phyloP scores from a whole-genome alignment of 192 early-diverging fungal genomes.

The Lunasporangiospora selenospora region DNA sequence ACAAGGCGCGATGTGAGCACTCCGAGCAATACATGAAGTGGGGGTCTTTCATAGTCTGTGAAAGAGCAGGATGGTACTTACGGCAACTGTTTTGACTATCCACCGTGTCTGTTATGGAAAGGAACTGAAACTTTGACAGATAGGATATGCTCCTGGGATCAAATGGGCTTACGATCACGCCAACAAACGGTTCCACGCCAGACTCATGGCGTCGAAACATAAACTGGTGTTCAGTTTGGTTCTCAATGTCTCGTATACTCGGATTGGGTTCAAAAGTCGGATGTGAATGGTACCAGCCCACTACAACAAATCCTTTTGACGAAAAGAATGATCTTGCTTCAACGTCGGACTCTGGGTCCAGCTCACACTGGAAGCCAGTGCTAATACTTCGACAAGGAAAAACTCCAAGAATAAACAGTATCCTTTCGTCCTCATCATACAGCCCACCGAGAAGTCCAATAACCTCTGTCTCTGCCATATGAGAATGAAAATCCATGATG shows the following conservation, averaged over 20 bases:
- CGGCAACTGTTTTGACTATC: conserved; percentile 61
- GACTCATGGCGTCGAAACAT: conserved; percentile 69
- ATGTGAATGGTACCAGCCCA: conserved; percentile 98
- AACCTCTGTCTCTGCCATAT: conserved; percentile 90
- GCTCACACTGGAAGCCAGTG: conserved; percentile 91
- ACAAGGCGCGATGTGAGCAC: conserved; percentile 9
- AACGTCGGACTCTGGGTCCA: conserved; percentile 90
- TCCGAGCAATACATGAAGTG: conserved; percentile 28
- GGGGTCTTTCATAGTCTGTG: background rate
- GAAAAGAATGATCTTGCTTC: conserved; percentile 80
- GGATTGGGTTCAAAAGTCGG: conserved; percentile 92
- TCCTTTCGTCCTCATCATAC: conserved; percentile 55
- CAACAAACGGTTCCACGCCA: conserved; percentile 87
- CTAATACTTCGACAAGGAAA: conserved; percentile 86
- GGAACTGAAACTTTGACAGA: conserved; percentile 64
- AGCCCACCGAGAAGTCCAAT: conserved; percentile 92
- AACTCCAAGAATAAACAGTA: conserved; percentile 66
- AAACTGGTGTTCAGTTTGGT: conserved; percentile 85
- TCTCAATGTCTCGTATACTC: conserved; percentile 90
- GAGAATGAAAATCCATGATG: conserved; percentile 93
- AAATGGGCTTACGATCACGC: conserved; percentile 87
- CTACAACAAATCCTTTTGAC: conserved; percentile 63
- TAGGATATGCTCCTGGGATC: conserved; percentile 59
- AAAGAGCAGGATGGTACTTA: conserved; percentile 24
- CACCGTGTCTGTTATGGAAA: conserved; percentile 62